Evolutionary conservation across 306 rosid species (phyloP).

Genomic region (Cicer chorassanicum): DNA sequence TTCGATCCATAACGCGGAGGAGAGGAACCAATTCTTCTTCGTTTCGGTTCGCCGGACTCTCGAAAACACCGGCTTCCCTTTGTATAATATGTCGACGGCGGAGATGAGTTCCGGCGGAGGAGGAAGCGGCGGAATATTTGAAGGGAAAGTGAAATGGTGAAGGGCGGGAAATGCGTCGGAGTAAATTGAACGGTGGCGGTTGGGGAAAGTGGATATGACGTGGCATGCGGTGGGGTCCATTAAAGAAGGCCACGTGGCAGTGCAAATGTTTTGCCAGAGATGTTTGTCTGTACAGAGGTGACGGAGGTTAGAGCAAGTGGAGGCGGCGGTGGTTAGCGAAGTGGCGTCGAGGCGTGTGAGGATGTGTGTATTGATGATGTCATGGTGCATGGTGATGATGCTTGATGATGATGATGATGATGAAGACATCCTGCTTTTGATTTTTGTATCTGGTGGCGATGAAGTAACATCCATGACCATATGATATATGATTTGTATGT

Average conservation of each 20-base stretch:
- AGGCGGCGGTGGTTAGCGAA: conserved; percentile 57
- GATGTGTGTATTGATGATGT: conserved; percentile 68
- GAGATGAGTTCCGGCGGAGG: conserved; percentile 55
- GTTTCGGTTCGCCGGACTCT: conserved; percentile 54
- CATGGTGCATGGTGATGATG: conserved; percentile 61
- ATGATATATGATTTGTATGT: not conserved
- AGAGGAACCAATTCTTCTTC: conserved; percentile 52
- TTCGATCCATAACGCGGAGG: conserved; percentile 63
- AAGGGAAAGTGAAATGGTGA: conserved; percentile 30
- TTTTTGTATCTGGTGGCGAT: not conserved
- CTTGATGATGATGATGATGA: conserved; percentile 2
- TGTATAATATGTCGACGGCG: conserved; percentile 71
- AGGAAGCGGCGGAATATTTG: conserved; percentile 4
- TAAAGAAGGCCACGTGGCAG: conserved; percentile 72
- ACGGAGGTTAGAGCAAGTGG: conserved; percentile 61
- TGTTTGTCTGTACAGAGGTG: conserved; percentile 56
- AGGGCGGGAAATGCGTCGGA: conserved; percentile 71
- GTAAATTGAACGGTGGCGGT: conserved; percentile 72
- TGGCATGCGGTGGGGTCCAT: conserved; percentile 39
- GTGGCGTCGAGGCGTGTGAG: conserved; percentile 78
- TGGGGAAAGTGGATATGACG: conserved; percentile 60
- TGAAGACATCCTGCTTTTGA: not conserved
- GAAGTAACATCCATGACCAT: not conserved
- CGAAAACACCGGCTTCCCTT: conserved; percentile 58
- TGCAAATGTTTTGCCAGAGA: conserved; percentile 68